Conservation (phyloP, 352 stramenopile genomes). For the Phytophthora pini region DNA sequence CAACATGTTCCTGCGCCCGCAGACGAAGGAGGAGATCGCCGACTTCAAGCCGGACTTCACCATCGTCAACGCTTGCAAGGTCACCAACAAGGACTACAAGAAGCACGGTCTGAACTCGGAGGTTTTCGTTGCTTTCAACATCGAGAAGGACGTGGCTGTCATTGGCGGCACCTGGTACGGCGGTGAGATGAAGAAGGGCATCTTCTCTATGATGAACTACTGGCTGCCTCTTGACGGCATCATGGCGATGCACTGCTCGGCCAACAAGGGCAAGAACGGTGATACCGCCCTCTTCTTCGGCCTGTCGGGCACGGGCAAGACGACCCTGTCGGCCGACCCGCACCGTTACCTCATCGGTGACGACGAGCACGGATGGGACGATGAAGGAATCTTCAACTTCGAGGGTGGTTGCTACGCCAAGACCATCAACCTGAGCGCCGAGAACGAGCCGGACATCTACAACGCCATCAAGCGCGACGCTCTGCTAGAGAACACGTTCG, state of each 20-base stretch:
- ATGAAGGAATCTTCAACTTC: slow-evolving; percentile 99
- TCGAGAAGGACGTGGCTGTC: slow-evolving; percentile 95
- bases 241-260: slow-evolving; percentile 98
- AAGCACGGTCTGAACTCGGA: slow-evolving; percentile 95
- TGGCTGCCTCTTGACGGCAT: slow-evolving; percentile 95
- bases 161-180: slow-evolving; percentile 98
- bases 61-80: slow-evolving; percentile 98
- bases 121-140: slow-evolving; percentile 97
- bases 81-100: slow-evolving; percentile 96
- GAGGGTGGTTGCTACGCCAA: slow-evolving; percentile 99
- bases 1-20: slow-evolving; percentile 95
- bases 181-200: slow-evolving; percentile 99
- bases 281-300: slow-evolving; percentile 99
- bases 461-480: slow-evolving; percentile 96
- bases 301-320: slow-evolving; percentile 92
- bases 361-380: slow-evolving; percentile 97
- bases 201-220: slow-evolving; percentile 99
- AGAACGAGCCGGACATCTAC: slow-evolving; percentile 99
- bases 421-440: slow-evolving; percentile 96
- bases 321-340: slow-evolving; percentile 92
- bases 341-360: slow-evolving; percentile 83
- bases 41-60: slow-evolving; percentile 98
- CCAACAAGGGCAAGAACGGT: slow-evolving; percentile 97
- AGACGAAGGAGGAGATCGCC: slow-evolving; percentile 87
- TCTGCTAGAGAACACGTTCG: slow-evolving; percentile 97